These are phyloP conservation scores for Hypoxylon crocopeplum DNA, from an alignment of 495 filamentous ascomycete species.

Conservation along the genomic window DNA sequence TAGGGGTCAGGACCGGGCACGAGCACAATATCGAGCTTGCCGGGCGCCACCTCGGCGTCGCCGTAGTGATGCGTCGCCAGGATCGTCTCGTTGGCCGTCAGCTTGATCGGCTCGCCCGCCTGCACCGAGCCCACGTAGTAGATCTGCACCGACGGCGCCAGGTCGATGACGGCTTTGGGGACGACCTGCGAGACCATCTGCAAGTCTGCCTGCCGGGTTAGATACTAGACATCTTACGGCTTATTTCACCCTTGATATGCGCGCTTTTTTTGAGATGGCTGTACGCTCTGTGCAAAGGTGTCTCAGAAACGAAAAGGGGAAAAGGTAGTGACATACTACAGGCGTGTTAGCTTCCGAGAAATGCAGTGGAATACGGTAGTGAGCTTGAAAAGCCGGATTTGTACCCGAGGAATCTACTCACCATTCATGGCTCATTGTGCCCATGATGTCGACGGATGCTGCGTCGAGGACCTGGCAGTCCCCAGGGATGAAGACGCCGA, in stretches of 20 bases:
- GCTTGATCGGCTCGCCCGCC: slow-evolving; percentile 33
- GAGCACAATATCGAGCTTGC: slow-evolving; percentile 59
- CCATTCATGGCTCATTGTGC: slow-evolving; percentile 52
- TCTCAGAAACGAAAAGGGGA: neutral
- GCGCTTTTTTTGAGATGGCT: too few species aligned
- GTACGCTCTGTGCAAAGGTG: too few species aligned
- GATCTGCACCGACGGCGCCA: slow-evolving; percentile 52
- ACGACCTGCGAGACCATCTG: slow-evolving; percentile 28
- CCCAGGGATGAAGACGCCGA: slow-evolving; percentile 56
- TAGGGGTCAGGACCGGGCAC: slow-evolving; percentile 61
- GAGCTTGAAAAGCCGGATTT: too few species aligned
- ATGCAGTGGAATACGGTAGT: neutral
- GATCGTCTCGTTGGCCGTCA: slow-evolving; percentile 48
- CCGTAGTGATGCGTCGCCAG: slow-evolving; percentile 49
- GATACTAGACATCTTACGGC: neutral
- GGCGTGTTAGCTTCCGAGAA: slow-evolving; percentile 7
- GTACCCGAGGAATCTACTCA: slow-evolving; percentile 9
- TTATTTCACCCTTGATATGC: neutral
- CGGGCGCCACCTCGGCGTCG: slow-evolving; percentile 53
- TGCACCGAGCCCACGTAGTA: slow-evolving; percentile 51
- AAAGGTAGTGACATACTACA: slow-evolving; percentile 11
- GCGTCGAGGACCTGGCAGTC: slow-evolving; percentile 57
- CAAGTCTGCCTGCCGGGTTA: slow-evolving; percentile 37
- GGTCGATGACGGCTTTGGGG: slow-evolving; percentile 45
- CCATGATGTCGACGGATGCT: slow-evolving; percentile 56